Evolutionary conservation across 2,329 filamentous ascomycete species (phyloP).

Genomic region (Exserohilum rostratum): DNA sequence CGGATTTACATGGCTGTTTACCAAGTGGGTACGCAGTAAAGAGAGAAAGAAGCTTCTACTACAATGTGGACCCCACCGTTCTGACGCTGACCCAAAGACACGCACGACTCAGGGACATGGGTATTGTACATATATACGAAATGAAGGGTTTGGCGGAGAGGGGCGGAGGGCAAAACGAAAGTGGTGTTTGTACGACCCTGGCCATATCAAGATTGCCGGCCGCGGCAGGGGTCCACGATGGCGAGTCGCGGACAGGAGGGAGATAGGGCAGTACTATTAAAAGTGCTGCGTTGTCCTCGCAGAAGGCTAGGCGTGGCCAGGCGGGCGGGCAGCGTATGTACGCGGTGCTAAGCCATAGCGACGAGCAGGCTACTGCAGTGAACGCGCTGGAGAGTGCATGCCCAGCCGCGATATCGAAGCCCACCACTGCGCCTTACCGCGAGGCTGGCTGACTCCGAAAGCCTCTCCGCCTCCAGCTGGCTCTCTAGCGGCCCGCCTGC

Average conservation of each 20-base stretch:
- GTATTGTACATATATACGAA: not conserved
- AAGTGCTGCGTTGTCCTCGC: not conserved
- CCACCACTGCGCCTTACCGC: not conserved
- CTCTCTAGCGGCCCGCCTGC: slow-evolving; percentile 1
- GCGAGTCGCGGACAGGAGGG: not conserved
- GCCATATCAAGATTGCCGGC: not conserved
- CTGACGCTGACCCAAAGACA: not conserved
- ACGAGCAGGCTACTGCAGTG: not conserved
- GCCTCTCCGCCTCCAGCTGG: not conserved
- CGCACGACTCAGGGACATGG: not conserved
- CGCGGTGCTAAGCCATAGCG: too few relatives aligned
- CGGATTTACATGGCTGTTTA: too few relatives aligned
- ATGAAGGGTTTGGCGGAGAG: not conserved
- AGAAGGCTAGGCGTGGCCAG: not conserved
- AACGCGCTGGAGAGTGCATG: not conserved
- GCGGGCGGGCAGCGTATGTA: not conserved
- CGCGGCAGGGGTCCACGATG: not conserved
- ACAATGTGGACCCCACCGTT: not conserved
- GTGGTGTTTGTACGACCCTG: not conserved
- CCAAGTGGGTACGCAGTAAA: not conserved
- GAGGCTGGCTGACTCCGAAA: slow-evolving; percentile 1
- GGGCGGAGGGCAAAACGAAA: not conserved
- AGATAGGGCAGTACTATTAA: not conserved
- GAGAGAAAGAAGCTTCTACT: not conserved
- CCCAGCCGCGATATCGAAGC: too few relatives aligned